A percentile compares a stretch with the other conserved stretches of the same genome.
phyloP scores from a whole-genome alignment of 1,139 yeast species.

The Pichia sp. region DNA sequence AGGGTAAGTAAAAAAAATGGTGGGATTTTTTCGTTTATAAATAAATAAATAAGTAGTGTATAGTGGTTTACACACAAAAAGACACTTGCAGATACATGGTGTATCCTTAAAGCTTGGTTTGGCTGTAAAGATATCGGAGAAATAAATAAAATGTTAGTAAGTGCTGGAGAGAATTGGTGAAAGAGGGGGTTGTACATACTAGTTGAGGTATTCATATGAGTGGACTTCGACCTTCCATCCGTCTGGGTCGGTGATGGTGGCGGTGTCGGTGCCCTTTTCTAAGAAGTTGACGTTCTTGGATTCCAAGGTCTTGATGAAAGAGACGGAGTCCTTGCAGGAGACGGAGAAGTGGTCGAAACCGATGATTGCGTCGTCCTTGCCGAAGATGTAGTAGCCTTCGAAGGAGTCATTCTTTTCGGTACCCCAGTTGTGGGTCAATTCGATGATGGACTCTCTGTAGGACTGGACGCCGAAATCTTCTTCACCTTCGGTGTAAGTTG shows the following conservation, averaged over 20 bases:
- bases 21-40: no score
- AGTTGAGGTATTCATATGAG: constrained; percentile 33
- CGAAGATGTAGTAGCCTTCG: constrained; percentile 60
- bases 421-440: constrained; percentile 94
- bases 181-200: constrained; percentile 19
- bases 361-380: constrained; percentile 82
- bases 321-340: constrained; percentile 62
- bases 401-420: constrained; percentile 77
- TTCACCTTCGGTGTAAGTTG: constrained; percentile 34
- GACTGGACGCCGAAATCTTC: constrained; percentile 37
- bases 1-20: no score
- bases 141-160: no score
- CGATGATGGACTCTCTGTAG: constrained; percentile 66
- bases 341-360: constrained; percentile 90
- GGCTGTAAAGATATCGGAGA: no score
- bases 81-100: no score
- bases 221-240: constrained; percentile 81
- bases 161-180: no score
- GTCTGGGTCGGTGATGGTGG: constrained; percentile 88
- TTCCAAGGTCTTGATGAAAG: constrained; percentile 40
- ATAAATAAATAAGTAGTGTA: no score
- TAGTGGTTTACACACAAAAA: no score
- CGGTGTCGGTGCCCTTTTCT: constrained; percentile 49
- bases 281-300: constrained; percentile 45
- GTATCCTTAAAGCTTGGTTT: no score